These are phyloP conservation scores for Teunomyces stri DNA, from an alignment of 805 yeast species.

Conservation along the genomic window DNA sequence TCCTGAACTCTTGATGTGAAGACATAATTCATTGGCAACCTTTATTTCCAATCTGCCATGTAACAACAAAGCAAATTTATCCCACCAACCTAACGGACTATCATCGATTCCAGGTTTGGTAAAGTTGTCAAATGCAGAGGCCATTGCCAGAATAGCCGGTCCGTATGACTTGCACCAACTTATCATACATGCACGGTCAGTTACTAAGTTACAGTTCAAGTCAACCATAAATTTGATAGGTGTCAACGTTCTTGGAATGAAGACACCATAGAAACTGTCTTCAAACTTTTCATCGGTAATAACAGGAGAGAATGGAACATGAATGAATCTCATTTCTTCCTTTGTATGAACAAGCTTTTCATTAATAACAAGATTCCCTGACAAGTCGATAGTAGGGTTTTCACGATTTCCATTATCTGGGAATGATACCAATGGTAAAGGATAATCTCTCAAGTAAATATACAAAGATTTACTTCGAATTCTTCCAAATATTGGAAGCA, in stretches of 20 bases:
- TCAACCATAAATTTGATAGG: conserved; percentile 58
- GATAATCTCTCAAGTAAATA: conserved; percentile 52
- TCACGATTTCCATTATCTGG: conserved; percentile 28
- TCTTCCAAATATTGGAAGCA: conserved; percentile 49
- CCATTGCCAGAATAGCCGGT: conserved; percentile 56
- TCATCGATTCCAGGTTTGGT: conserved; percentile 46
- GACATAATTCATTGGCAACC: conserved; percentile 51
- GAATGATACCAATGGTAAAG: conserved; percentile 56
- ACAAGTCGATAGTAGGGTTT: conserved; percentile 27
- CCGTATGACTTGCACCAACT: conserved; percentile 66
- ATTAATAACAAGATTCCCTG: conserved; percentile 53
- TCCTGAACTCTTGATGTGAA: conserved; percentile 60
- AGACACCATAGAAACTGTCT: conserved; percentile 56
- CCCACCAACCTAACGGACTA: conserved; percentile 49
- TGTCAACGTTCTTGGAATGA: conserved; percentile 60
- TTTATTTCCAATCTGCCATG: conserved; percentile 54
- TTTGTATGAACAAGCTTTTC: conserved; percentile 49
- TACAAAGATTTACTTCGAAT: conserved; percentile 43
- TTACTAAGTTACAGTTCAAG: conserved; percentile 42
- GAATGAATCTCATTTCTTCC: conserved; percentile 47
- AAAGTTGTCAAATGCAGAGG: conserved; percentile 40
- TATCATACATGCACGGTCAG: conserved; percentile 48
- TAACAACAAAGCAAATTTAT: conserved; percentile 50
- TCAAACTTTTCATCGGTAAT: conserved; percentile 31
- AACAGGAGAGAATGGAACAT: conserved; percentile 59